phyloP scores from a whole-genome alignment of 768 basidiomycete genomes.

The Leccinum subtestaceum region DNA sequence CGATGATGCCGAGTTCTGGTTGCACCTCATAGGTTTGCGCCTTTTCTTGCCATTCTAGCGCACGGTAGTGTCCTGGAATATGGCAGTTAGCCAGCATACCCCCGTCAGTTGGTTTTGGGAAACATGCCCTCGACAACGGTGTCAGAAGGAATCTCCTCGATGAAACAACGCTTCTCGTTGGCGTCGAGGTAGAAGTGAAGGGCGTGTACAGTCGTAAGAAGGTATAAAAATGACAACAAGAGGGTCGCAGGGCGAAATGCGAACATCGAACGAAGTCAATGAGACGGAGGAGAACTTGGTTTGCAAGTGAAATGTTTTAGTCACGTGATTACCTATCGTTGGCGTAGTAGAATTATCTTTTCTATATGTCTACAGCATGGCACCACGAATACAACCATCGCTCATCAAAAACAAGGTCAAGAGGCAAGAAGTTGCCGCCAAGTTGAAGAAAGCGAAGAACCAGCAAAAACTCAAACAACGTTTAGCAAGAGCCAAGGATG shows the following conservation, averaged over 20 bases:
- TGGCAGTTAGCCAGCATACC: conserved; percentile 1
- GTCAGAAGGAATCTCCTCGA: conserved; percentile 92
- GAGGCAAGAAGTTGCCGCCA: conserved; percentile 71
- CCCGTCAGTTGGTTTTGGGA: background rate
- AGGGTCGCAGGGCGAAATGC: conserved; percentile 23
- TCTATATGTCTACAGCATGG: conserved; percentile 32
- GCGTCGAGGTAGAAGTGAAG: conserved; percentile 98
- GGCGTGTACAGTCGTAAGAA: conserved; percentile 54
- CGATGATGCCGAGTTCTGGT: conserved; percentile 79
- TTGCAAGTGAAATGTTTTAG: background rate
- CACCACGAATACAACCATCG: conserved; percentile 60
- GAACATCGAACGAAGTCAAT: conserved; percentile 18
- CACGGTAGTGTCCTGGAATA: conserved; percentile 80
- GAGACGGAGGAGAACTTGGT: background rate
- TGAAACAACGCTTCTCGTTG: conserved; percentile 90
- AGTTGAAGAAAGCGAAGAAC: conserved; percentile 72
- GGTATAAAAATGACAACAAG: conserved; percentile 38
- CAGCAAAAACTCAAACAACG: conserved; percentile 80
- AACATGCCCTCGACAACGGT: conserved; percentile 89
- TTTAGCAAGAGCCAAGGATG: conserved; percentile 73
- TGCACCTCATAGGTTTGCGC: conserved; percentile 67
- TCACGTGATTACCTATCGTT: conserved; percentile 17
- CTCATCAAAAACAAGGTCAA: conserved; percentile 86
- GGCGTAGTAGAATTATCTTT: background rate
- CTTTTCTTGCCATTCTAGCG: conserved; percentile 85